phyloP scores from a whole-genome alignment of 371 early-diverging fungal species.

The Apophysomyces variabilis region DNA sequence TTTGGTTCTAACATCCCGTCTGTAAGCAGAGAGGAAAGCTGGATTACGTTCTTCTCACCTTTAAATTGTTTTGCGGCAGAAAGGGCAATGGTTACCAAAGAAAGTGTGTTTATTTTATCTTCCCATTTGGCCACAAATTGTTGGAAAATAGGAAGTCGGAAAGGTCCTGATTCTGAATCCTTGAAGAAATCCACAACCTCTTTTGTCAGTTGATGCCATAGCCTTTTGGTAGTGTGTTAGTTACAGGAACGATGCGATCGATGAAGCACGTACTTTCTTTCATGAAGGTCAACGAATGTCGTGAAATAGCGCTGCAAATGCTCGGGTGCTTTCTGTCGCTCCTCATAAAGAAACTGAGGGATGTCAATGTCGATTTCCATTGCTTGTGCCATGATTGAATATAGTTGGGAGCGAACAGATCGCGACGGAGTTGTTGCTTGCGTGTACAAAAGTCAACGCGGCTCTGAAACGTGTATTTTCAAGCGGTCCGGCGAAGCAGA shows the following conservation, averaged over 20 bases:
- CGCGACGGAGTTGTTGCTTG: too few relatives aligned
- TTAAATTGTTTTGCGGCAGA: constrained; percentile 77
- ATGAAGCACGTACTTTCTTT: constrained; percentile 79
- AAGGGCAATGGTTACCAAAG: constrained; percentile 82
- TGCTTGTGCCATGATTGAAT: constrained; percentile 41
- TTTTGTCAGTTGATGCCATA: constrained; percentile 97
- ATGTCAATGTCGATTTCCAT: constrained; percentile 91
- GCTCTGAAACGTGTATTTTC: too few relatives aligned
- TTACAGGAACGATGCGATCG: constrained; percentile 5
- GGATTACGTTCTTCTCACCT: constrained; percentile 50
- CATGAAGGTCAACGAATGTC: constrained; percentile 89
- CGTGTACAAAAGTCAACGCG: too few relatives aligned
- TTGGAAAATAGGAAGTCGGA: constrained; percentile 81
- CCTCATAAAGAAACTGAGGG: constrained; percentile 69
- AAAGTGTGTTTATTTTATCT: constrained; percentile 91
- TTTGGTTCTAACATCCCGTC: constrained; percentile 50
- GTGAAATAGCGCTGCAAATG: constrained; percentile 74
- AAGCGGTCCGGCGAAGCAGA: too few relatives aligned
- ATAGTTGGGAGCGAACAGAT: not conserved
- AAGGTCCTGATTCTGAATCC: constrained; percentile 77
- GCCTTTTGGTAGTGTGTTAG: constrained; percentile 50
- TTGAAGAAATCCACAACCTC: constrained; percentile 76
- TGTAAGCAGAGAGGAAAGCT: not conserved
- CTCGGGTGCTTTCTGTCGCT: constrained; percentile 71
- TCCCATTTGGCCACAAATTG: constrained; percentile 94